These are phyloP conservation scores for Suillus clintonianus DNA, from an alignment of 768 basidiomycete genomes.

Conservation along the genomic window DNA sequence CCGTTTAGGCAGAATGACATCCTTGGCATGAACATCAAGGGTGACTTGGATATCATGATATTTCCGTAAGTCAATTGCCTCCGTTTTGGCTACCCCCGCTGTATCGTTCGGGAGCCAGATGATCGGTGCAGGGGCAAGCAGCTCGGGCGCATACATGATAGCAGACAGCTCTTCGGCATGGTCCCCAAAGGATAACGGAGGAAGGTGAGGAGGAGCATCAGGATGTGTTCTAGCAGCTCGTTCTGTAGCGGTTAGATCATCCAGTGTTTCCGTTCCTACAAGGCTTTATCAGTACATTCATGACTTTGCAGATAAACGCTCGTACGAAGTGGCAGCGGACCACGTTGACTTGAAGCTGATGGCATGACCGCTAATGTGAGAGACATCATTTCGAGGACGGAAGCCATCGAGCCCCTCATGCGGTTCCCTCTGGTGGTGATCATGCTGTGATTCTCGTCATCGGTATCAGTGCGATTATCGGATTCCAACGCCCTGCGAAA, in stretches of 20 bases:
- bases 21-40: conserved; percentile 60
- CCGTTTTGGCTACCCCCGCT: conserved; percentile 70
- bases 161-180: conserved; percentile 78
- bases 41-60: conserved; percentile 74
- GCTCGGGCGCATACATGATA: conserved; percentile 80
- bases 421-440: conserved; percentile 38
- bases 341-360: conserved; percentile 51
- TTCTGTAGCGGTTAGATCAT: conserved; percentile 79
- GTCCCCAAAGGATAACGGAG: conserved; percentile 68
- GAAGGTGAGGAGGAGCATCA: conserved; percentile 73
- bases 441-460: conserved; percentile 54
- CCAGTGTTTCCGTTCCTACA: conserved; percentile 73
- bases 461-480: conserved; percentile 34
- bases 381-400: conserved; percentile 85
- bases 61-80: conserved; percentile 73
- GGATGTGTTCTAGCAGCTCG: conserved; percentile 77
- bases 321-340: conserved; percentile 70
- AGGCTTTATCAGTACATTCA: conserved; percentile 7
- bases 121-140: conserved; percentile 74
- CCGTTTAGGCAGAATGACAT: conserved; percentile 48
- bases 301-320: conserved; percentile 13
- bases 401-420: conserved; percentile 73
- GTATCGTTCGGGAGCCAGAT: conserved; percentile 87
- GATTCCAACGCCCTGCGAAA: conserved; percentile 50
- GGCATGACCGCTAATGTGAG: conserved; percentile 75